Base-by-base conservation (phyloP, 2,329 filamentous ascomycete species). In the Achaetomium macrosporum region DNA sequence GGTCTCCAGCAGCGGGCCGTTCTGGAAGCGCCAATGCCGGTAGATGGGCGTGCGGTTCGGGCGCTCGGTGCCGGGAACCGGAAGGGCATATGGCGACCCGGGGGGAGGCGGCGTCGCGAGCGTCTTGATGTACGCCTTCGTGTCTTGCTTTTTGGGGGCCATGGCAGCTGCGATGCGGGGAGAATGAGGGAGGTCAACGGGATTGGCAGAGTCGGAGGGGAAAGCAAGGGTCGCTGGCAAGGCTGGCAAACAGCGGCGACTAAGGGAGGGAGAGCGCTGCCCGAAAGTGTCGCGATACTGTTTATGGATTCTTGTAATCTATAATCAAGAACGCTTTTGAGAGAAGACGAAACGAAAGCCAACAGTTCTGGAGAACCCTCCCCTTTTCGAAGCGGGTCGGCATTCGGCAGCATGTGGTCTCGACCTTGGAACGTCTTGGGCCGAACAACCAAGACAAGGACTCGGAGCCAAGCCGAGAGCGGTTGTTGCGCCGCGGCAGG, bases 41-140 rank as follows among this genome's bases (percentile, higher is more conserved):
- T 97, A 97, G 58, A 95, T 72, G 43, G 82, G 73, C 46, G 79
- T 87, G 61, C 90, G 84, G 55, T 84, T 87, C 45, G 88, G 83
- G 56, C 77, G 75, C 69, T 88, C 82, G 43, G 86, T 85, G 57
- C 87, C 87, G 1, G 90, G 85, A 17, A 99, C 64, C 12, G 89
- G 74, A 13, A 96, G 75, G 42, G 86, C 87, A 67, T 93, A 93
- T 1, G 90, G 88, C 45, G 81, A 74, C 59, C 90, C 90, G 9
- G 85, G 79, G 3, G 88, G 84, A 44, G 90, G 89, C 15, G 81
- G 77, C 52, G 73, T 67, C 47, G 76, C 71, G 53, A 89, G 71
- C 66, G 84, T 79, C 58, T 72, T 67, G 61, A 77, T 72, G 58
- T 71, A 69, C 39, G 75, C 71, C 50, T 65, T 59, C 33, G 63